Base-by-base conservation (phyloP, 345 rosid species). In the Viola odorata region DNA sequence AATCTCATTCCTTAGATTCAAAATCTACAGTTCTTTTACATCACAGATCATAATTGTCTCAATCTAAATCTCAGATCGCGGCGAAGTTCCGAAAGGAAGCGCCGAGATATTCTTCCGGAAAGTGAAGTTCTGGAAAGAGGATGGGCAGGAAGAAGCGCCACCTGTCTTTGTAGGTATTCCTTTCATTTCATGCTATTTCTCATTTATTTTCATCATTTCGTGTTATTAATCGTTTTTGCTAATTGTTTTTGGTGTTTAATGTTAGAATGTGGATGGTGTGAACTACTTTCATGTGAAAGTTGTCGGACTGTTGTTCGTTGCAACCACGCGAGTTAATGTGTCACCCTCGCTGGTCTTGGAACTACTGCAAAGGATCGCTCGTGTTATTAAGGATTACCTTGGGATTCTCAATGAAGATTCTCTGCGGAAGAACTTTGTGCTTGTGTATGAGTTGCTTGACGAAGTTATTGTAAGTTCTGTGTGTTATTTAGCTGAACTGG, bases 71-170 rank as follows among this genome's bases (percentile, higher is more conserved):
- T 23, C 78, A 90, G 99, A 88, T 73, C 96, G 99, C 0, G 91
- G 95, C 17, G 97, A 94, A 76, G 88, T 86, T 40, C 84, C 80
- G 13, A 90, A 90, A 75, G 96, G 96, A 59, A 86, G 89, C 64
- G 89, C 99, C 8, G 97, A 94, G 81, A 86, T 86, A 16, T 94
- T 94, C 77, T 94, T 90, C 72, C 85, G 97, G 3, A 94, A 94
- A 79, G 99, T 90, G 49, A 90, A 94, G 89, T 94, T 94, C 61
- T 94, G 99, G 99, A 94, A 86, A 64, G 97, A 86, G 14, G 99
- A 94, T 64, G 99, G 85, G 10, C 84, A 88, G 67, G 92, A 88
- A 57, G 97, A 90, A 76, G 96, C 97, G 9, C 96, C 97, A 42
- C 97, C 97, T 83, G 91, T 94, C 82, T 94, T 94, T 91, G 98